Evolutionary conservation across 306 rosid species (phyloP).

Genomic region (Oemleria cerasiformis): DNA sequence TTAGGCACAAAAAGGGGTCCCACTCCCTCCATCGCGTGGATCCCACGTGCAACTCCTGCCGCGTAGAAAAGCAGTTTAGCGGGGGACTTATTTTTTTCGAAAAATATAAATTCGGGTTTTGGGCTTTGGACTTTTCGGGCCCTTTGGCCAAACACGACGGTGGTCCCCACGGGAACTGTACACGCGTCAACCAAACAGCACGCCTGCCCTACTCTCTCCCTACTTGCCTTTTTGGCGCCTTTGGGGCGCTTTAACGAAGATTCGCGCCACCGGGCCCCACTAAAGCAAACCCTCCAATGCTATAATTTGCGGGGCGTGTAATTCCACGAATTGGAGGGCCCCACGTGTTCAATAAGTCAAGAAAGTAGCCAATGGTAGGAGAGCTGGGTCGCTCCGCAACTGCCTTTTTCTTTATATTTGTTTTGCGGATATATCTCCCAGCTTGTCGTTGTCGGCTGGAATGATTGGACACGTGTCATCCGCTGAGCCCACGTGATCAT

Average conservation of each 20-base stretch:
- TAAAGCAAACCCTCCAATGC: conserved; percentile 23
- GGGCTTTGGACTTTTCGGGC: conserved; percentile 19
- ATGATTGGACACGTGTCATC: conserved; percentile 49
- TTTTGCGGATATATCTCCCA: conserved; percentile 55
- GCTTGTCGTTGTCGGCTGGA: conserved; percentile 59
- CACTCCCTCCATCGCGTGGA: conserved; percentile 2
- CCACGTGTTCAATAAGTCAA: conserved; percentile 67
- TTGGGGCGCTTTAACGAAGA: conserved; percentile 42
- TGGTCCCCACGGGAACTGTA: conserved; percentile 37
- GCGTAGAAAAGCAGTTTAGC: conserved; percentile 9
- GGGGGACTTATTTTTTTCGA: background rate
- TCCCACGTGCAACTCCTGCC: conserved; percentile 16
- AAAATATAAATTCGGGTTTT: conserved; percentile 5
- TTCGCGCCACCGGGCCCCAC: conserved; percentile 42
- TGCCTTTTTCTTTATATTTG: conserved; percentile 41
- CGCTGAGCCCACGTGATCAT: conserved; percentile 23
- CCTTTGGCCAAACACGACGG: background rate
- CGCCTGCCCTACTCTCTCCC: conserved; percentile 24
- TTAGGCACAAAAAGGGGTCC: conserved; percentile 33
- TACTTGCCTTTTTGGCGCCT: conserved; percentile 24
- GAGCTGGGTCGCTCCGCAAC: conserved; percentile 47
- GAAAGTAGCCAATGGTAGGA: conserved; percentile 53
- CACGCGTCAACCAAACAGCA: conserved; percentile 51
- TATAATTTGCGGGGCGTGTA: conserved; percentile 38
- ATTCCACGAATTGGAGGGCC: conserved; percentile 55